phyloP scores from a whole-genome alignment of 768 basidiomycete genomes.

The Paxillus involutus region DNA sequence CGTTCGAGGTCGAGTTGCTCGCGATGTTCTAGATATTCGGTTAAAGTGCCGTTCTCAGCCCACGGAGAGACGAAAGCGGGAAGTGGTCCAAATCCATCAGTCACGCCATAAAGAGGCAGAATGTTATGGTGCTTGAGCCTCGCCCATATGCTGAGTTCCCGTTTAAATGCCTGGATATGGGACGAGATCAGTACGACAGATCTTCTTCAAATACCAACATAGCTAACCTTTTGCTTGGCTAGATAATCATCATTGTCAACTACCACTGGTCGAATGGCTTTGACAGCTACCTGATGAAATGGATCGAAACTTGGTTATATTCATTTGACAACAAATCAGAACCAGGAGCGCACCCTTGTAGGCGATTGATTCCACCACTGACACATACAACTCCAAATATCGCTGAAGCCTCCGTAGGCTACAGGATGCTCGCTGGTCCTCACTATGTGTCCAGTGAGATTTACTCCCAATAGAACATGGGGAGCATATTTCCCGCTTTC shows the following conservation, averaged over 20 bases:
- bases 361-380: background rate
- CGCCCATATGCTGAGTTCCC: conserved; percentile 32
- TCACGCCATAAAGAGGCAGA: conserved; percentile 28
- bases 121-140: conserved; percentile 29
- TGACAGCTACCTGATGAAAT: conserved; percentile 24
- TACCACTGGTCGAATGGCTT: conserved; percentile 16
- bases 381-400: conserved; percentile 29
- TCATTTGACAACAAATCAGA: too few relatives aligned
- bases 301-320: too few relatives aligned
- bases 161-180: conserved; percentile 23
- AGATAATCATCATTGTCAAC: conserved; percentile 1
- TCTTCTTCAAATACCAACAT: background rate
- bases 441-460: conserved; percentile 18
- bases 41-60: conserved; percentile 31
- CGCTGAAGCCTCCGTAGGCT: conserved; percentile 31
- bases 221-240: conserved; percentile 16
- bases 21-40: conserved; percentile 24
- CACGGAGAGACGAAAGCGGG: conserved; percentile 35
- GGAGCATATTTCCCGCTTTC: too few relatives aligned
- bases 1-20: conserved; percentile 6
- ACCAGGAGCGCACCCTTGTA: conserved; percentile 9
- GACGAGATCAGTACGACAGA: background rate
- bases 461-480: too few relatives aligned
- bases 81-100: conserved; percentile 25
- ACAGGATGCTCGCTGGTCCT: conserved; percentile 18